These are phyloP conservation scores for Ascochyta viciae-villosae DNA, from an alignment of 2,329 filamentous ascomycete genomes.

Conservation along the genomic window DNA sequence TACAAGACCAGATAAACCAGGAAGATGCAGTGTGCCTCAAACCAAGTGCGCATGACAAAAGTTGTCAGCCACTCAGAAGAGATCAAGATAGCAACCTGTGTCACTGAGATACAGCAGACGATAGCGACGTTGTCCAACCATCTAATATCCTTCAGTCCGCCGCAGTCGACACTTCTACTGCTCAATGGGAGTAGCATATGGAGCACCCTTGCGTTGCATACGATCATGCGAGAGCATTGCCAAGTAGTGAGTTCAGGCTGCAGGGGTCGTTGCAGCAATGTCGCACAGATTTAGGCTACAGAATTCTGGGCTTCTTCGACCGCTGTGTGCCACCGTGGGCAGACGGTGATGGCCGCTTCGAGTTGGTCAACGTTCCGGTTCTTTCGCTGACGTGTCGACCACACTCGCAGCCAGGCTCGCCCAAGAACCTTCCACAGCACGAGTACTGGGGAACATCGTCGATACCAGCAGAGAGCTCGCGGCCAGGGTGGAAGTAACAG, in stretches of 20 bases:
- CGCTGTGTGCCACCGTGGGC: neutral
- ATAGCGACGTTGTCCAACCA: neutral
- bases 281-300: slow-evolving; percentile 9
- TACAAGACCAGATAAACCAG: neutral
- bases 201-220: slow-evolving; percentile 9
- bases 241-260: slow-evolving; percentile 1
- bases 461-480: neutral
- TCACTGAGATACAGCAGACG: neutral
- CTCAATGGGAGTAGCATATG: neutral
- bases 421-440: slow-evolving; percentile 19
- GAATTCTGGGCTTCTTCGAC: slow-evolving; percentile 10
- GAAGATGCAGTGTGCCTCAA: neutral
- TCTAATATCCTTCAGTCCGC: neutral
- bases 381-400: slow-evolving; percentile 12
- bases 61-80: neutral
- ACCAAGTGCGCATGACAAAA: neutral
- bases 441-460: slow-evolving; percentile 9
- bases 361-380: neutral
- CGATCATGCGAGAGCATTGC: slow-evolving; percentile 1
- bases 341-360: slow-evolving; percentile 8
- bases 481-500: slow-evolving; percentile 30
- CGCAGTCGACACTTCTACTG: neutral
- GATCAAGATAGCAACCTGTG: neutral
- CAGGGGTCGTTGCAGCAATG: neutral
- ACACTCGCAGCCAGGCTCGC: slow-evolving; percentile 21